These are phyloP conservation scores for Capsicum pubescens DNA, from an alignment of 257 asterid genomes.

Conservation along the genomic window DNA sequence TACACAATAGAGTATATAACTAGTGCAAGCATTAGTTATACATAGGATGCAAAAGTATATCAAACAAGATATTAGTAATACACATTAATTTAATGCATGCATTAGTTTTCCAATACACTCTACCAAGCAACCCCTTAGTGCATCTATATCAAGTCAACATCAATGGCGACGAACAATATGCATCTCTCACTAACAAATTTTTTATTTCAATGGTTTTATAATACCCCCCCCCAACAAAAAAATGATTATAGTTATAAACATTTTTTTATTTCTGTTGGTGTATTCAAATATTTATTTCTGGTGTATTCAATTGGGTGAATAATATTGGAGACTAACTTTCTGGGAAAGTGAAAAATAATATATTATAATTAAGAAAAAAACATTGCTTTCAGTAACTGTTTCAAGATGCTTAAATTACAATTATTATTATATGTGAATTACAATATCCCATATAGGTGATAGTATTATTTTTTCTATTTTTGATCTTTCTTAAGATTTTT, in stretches of 20 bases:
- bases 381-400: constrained; percentile 39
- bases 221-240: not conserved
- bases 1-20: no score
- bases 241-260: not conserved
- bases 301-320: not conserved
- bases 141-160: constrained; percentile 49
- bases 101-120: no score
- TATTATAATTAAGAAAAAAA: not conserved
- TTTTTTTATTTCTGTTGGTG: not conserved
- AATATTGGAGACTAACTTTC: constrained; percentile 1
- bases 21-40: no score
- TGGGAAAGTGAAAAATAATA: not conserved
- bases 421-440: constrained; percentile 24
- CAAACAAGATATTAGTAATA: no score
- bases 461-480: not conserved
- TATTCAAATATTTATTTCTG: not conserved
- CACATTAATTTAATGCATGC: no score
- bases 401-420: constrained; percentile 5
- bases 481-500: not conserved
- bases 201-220: constrained; percentile 28
- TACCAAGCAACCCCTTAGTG: constrained; percentile 26
- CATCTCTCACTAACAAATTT: constrained; percentile 36
- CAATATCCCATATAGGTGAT: constrained; percentile 4
- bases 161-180: constrained; percentile 69
- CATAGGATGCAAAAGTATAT: no score